Conservation (phyloP, 2,329 filamentous ascomycete species). For the Botrytis byssoidea region DNA sequence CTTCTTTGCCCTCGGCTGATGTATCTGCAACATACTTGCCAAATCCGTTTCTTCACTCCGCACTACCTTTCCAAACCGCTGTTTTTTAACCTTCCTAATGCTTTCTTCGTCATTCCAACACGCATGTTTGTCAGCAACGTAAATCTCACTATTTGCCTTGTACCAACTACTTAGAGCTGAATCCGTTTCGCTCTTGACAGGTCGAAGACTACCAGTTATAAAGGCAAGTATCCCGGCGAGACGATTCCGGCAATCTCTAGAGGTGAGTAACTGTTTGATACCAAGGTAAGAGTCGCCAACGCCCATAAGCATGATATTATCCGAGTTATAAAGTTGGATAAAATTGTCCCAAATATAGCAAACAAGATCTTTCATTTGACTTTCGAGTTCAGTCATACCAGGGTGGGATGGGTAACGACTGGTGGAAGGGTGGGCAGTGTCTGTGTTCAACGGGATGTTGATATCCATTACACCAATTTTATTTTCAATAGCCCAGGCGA, state of each 20-base stretch:
- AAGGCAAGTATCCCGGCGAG: constrained; percentile 78
- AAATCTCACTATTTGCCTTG: constrained; percentile 75
- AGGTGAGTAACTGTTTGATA: constrained; percentile 76
- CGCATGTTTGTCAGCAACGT: constrained; percentile 70
- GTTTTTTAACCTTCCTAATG: constrained; percentile 57
- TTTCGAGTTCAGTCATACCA: constrained; percentile 49
- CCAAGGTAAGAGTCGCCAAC: constrained; percentile 87
- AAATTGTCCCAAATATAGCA: constrained; percentile 97
- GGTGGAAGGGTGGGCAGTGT: constrained; percentile 18
- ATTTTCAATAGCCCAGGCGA: constrained; percentile 77
- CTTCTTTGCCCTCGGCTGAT: constrained; percentile 50
- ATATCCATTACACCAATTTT: constrained; percentile 86
- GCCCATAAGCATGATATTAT: constrained; percentile 77
- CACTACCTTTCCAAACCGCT: constrained; percentile 58
- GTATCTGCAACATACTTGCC: constrained; percentile 56
- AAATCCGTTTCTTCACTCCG: constrained; percentile 51
- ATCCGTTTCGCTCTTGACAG: constrained; percentile 76
- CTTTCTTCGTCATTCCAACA: constrained; percentile 69
- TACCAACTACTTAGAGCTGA: constrained; percentile 78
- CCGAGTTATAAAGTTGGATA: constrained; percentile 71
- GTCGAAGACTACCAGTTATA: constrained; percentile 72
- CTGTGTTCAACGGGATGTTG: constrained; percentile 64
- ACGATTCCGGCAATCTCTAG: constrained; percentile 67
- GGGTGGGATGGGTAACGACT: constrained; percentile 35
- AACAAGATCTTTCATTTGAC: constrained; percentile 68